Evolutionary conservation across 768 basidiomycete genomes (phyloP).

Genomic region (Lentinula sp.): DNA sequence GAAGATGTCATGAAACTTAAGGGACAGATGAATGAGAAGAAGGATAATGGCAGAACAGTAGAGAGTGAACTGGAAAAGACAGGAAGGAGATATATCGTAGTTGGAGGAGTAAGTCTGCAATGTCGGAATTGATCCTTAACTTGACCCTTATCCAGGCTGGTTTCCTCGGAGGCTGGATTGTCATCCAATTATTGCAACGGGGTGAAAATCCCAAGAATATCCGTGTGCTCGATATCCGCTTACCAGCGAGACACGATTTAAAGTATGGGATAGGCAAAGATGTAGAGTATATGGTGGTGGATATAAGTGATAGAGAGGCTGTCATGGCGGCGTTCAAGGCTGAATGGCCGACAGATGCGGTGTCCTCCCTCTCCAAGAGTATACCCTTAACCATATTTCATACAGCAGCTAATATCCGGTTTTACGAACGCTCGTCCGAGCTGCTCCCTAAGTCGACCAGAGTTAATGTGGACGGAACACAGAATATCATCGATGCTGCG

Average conservation of each 20-base stretch:
- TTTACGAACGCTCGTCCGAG: conserved; percentile 54
- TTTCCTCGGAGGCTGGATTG: conserved; percentile 76
- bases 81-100: conserved; percentile 68
- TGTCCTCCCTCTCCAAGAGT: conserved; percentile 13
- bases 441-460: conserved; percentile 48
- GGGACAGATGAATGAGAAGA: conserved; percentile 35
- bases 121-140: background rate
- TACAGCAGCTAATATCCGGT: conserved; percentile 73
- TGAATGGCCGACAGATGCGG: conserved; percentile 40
- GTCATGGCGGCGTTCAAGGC: conserved; percentile 57
- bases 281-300: conserved; percentile 51
- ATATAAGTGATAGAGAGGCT: conserved; percentile 48
- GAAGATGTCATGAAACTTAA: conserved; percentile 33
- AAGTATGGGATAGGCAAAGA: conserved; percentile 42
- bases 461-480: conserved; percentile 64
- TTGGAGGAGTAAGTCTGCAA: conserved; percentile 56
- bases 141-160: conserved; percentile 41
- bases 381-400: conserved; percentile 62
- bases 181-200: conserved; percentile 57
- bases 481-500: conserved; percentile 59
- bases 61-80: conserved; percentile 38
- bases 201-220: conserved; percentile 66
- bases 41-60: background rate
- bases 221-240: conserved; percentile 61
- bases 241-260: conserved; percentile 53